A percentile compares a stretch with the other conserved stretches of the same genome.
phyloP scores from a whole-genome alignment of 345 rosid species.

The Balakata baccata region DNA sequence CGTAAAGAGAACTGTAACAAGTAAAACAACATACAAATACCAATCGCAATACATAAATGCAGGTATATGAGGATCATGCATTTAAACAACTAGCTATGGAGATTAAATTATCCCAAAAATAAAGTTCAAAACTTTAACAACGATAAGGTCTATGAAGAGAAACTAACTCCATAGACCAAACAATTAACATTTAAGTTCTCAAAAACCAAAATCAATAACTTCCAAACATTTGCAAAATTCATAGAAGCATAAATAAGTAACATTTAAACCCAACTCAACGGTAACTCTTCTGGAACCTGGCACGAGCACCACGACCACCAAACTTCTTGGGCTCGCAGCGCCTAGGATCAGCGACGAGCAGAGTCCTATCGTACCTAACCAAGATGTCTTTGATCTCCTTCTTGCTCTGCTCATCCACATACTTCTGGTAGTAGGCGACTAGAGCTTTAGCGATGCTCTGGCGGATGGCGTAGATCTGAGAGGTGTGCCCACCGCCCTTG shows the following conservation, averaged over 20 bases:
- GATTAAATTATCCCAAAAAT: constrained; percentile 4
- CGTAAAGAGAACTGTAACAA: neutral
- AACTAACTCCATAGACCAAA: neutral
- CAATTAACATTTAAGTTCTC: neutral
- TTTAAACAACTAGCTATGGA: neutral
- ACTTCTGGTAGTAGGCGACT: constrained; percentile 75
- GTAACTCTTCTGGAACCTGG: constrained; percentile 88
- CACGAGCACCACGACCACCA: constrained; percentile 82
- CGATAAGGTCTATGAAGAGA: neutral
- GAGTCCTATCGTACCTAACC: constrained; percentile 71
- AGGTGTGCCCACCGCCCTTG: constrained; percentile 74
- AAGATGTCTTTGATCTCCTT: constrained; percentile 79
- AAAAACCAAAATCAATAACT: constrained; percentile 7
- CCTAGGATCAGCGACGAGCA: constrained; percentile 80
- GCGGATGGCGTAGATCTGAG: constrained; percentile 87
- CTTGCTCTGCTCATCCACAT: constrained; percentile 77
- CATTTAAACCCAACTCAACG: constrained; percentile 38
- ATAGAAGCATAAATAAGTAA: neutral
- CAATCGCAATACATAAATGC: neutral
- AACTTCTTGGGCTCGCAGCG: constrained; percentile 92
- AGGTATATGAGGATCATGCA: neutral
- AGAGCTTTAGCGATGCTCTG: constrained; percentile 88
- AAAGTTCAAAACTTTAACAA: neutral
- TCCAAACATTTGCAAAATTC: neutral
- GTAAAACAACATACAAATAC: neutral